Evolutionary conservation across 257 asterid species (phyloP), one percentile per base, ranked within the genome.

Genomic region (Solanum bulbocastanum): DNA sequence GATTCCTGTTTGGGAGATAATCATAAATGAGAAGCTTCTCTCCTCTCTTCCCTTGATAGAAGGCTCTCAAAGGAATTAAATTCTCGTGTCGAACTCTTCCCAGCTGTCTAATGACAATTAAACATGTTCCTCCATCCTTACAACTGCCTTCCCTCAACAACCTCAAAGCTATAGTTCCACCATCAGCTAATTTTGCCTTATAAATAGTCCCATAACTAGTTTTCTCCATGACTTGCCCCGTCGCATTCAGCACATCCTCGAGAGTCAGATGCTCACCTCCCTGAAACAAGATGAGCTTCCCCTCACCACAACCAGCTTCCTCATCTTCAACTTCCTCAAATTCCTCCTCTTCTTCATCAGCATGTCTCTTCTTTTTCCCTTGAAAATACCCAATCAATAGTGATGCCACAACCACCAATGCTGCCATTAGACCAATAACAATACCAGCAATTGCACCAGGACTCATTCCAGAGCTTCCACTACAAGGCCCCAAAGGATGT

Each of bases 181-280:
- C 99, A 90, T 97, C 99, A 2, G 93, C 95, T 32, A 97, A 90
- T 92, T 97, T 97, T 1, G 99, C 99, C 92, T 96, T 97, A 83
- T 97, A 97, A 27, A 94, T 96, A 0, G 99, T 97, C 87, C 99
- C 99, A 87, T 96, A 96, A 42, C 97, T 94, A 5, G 98, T 95
- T 84, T 96, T 97, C 94, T 97, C 99, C 95, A 96, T 92, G 10
- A 97, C 99, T 90, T 97, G 99, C 71, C 99, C 99, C 0, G 99
- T 96, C 2, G 99, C 99, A 49, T 96, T 97, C 92, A 97, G 87
- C 16, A 97, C 99, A 85, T 96, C 99, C 92, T 97, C 99, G 68
- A 96, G 89, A 8, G 95, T 89, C 84, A 97, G 89, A 90, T 97
- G 97, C 94, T 97, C 99, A 0, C 99, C 99, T 0, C 99, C 99